phyloP scores from a whole-genome alignment of 352 stramenopile genomes.

The Detonula confervacea region DNA sequence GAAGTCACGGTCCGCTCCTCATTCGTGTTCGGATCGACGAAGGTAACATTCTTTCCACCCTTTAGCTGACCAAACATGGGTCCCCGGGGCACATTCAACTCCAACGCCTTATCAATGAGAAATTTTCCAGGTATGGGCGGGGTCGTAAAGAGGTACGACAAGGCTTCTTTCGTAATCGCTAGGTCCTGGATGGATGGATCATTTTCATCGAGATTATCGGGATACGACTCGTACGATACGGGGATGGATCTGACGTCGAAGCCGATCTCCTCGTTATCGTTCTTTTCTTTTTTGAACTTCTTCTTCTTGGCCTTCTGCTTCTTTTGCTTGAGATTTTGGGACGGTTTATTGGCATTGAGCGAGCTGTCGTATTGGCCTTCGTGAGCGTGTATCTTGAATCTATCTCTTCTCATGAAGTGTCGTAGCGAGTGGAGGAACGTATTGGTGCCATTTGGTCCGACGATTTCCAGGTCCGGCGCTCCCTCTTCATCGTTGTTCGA shows the following conservation, averaged over 20 bases:
- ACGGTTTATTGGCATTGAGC: slow-evolving; percentile 20
- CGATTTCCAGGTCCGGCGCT: slow-evolving; percentile 62
- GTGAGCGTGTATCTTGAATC: slow-evolving; percentile 67
- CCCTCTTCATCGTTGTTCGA: slow-evolving; percentile 27
- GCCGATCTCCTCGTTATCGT: slow-evolving; percentile 22
- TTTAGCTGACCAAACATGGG: slow-evolving; percentile 92
- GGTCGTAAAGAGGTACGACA: slow-evolving; percentile 76
- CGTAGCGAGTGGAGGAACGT: slow-evolving; percentile 69
- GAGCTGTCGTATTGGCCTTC: slow-evolving; percentile 58
- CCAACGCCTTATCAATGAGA: slow-evolving; percentile 86
- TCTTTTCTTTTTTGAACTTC: slow-evolving; percentile 32
- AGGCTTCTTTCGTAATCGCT: slow-evolving; percentile 42
- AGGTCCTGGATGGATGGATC: slow-evolving; percentile 9
- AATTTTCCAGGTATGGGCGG: slow-evolving; percentile 87
- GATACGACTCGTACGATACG: slow-evolving; percentile 22
- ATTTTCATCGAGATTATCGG: neutral
- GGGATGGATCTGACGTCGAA: slow-evolving; percentile 59
- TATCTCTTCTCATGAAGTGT: slow-evolving; percentile 80
- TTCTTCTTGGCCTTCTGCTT: slow-evolving; percentile 54
- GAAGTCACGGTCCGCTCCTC: slow-evolving; percentile 79
- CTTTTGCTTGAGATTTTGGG: neutral
- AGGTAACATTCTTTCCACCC: slow-evolving; percentile 87
- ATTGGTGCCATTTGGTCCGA: slow-evolving; percentile 69
- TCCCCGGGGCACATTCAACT: slow-evolving; percentile 88
- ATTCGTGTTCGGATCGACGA: slow-evolving; percentile 82